Evolutionary conservation across 495 filamentous ascomycete species (phyloP).

Genomic region (Diplogelasinospora grovesii): DNA sequence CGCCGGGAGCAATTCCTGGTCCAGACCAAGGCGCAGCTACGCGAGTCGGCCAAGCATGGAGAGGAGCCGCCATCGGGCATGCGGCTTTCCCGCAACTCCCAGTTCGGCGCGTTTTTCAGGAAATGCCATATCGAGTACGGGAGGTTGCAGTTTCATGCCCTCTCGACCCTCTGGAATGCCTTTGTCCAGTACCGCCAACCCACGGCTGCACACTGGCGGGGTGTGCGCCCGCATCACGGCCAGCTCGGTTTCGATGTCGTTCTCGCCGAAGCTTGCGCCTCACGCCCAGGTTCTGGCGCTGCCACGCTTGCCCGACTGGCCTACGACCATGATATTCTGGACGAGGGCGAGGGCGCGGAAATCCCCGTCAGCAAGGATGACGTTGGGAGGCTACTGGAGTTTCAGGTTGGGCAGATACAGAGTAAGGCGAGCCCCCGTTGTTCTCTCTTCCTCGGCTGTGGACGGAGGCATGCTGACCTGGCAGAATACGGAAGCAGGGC

Average conservation of each 20-base stretch:
- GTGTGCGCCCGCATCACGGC: constrained; percentile 55
- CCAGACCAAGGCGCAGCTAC: constrained; percentile 53
- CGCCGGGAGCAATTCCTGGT: constrained; percentile 49
- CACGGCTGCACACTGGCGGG: constrained; percentile 63
- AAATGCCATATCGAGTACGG: constrained; percentile 72
- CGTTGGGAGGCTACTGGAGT: constrained; percentile 75
- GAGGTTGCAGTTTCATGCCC: constrained; percentile 70
- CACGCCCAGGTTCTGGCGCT: too few species aligned
- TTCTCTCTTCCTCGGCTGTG: neutral
- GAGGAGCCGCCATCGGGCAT: constrained; percentile 35
- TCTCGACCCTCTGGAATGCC: constrained; percentile 66
- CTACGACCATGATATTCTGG: constrained; percentile 53
- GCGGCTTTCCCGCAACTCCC: constrained; percentile 58
- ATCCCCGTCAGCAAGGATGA: constrained; percentile 67
- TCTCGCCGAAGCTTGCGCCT: constrained; percentile 40
- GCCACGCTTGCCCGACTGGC: constrained; percentile 51
- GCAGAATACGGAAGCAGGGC: constrained; percentile 55
- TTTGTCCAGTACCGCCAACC: constrained; percentile 75
- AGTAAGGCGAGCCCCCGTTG: constrained; percentile 54
- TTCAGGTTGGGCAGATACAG: constrained; percentile 81
- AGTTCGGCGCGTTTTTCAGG: constrained; percentile 78
- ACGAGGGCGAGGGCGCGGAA: constrained; percentile 34
- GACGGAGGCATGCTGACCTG: constrained; percentile 1
- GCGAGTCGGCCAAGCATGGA: constrained; percentile 31
- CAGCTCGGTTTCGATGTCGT: constrained; percentile 65